Evolutionary conservation across 345 rosid genomes (phyloP).

Genomic region (Rhizophora apiculata): DNA sequence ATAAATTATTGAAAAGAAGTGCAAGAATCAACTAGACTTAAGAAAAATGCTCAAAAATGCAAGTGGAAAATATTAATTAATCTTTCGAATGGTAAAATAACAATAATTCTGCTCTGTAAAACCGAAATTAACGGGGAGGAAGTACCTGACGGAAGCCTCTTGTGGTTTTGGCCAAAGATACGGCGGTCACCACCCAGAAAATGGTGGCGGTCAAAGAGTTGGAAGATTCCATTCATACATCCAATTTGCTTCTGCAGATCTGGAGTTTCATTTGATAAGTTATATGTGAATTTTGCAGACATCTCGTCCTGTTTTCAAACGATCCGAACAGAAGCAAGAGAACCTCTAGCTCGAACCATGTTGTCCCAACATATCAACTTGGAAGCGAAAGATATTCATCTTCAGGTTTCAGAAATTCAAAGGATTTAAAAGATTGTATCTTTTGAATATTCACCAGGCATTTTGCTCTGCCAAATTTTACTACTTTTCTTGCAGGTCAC

Average conservation of each 20-base stretch:
- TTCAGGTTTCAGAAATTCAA: background rate
- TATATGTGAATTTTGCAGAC: conserved; percentile 62
- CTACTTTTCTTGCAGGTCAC: background rate
- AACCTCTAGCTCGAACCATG: background rate
- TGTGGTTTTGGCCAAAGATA: conserved; percentile 32
- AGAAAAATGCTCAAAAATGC: no score
- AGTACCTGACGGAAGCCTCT: conserved; percentile 51
- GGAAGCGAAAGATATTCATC: background rate
- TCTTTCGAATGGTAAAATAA: no score
- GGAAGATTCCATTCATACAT: conserved; percentile 82
- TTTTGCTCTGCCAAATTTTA: background rate
- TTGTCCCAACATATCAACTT: background rate
- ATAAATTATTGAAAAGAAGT: no score
- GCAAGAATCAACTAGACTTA: no score
- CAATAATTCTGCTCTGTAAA: no score
- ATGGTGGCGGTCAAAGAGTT: conserved; percentile 65
- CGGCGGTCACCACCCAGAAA: conserved; percentile 47
- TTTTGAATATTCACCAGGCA: background rate
- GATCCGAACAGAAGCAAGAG: background rate
- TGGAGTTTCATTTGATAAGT: conserved; percentile 66
- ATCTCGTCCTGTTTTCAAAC: conserved; percentile 32
- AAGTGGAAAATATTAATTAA: no score
- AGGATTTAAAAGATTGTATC: background rate
- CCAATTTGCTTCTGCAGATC: conserved; percentile 74
- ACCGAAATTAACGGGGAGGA: background rate